Percentiles rank a stretch among this genome's conserved stretches.
These are phyloP conservation scores for Zymoseptoria brevis DNA, from an alignment of 2,329 filamentous ascomycete genomes.

Conservation along the genomic window DNA sequence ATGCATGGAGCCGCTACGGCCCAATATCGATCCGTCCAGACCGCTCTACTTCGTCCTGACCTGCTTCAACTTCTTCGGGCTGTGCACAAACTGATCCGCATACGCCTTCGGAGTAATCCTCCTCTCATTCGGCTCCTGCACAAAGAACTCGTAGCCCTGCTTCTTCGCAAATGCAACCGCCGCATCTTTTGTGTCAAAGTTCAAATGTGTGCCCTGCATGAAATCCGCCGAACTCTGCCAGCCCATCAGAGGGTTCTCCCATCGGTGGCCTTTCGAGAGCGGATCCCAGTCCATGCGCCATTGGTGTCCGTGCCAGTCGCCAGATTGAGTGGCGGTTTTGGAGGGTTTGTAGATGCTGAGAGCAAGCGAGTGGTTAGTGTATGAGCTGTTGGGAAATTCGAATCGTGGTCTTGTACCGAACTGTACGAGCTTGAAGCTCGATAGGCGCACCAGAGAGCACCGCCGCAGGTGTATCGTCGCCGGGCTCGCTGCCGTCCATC, in stretches of 20 bases:
- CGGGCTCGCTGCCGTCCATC: slow-evolving; percentile 83
- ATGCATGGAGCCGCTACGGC: not conserved
- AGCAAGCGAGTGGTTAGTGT: not conserved
- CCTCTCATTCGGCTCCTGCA: slow-evolving; percentile 89
- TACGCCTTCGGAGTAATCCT: slow-evolving; percentile 87
- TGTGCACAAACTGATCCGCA: slow-evolving; percentile 91
- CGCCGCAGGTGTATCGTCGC: slow-evolving; percentile 67
- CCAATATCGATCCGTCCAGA: not conserved
- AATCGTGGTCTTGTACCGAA: slow-evolving; percentile 56
- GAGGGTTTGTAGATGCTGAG: slow-evolving; percentile 79
- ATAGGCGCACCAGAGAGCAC: slow-evolving; percentile 85
- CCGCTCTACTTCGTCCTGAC: slow-evolving; percentile 66
- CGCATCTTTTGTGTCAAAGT: slow-evolving; percentile 89
- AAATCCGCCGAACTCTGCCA: slow-evolving; percentile 94
- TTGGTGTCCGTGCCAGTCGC: slow-evolving; percentile 70
- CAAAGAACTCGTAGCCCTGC: slow-evolving; percentile 98
- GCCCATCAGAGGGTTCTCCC: slow-evolving; percentile 97
- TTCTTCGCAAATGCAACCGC: slow-evolving; percentile 94
- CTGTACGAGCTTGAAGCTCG: slow-evolving; percentile 87
- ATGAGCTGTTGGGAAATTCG: not conserved
- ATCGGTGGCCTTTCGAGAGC: slow-evolving; percentile 81
- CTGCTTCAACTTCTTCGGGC: slow-evolving; percentile 74
- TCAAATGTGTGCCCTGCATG: slow-evolving; percentile 88
- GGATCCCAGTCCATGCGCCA: slow-evolving; percentile 99
- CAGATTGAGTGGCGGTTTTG: slow-evolving; percentile 95